phyloP scores from a whole-genome alignment of 2,329 filamentous ascomycete genomes.

The Xylariales sp. region DNA sequence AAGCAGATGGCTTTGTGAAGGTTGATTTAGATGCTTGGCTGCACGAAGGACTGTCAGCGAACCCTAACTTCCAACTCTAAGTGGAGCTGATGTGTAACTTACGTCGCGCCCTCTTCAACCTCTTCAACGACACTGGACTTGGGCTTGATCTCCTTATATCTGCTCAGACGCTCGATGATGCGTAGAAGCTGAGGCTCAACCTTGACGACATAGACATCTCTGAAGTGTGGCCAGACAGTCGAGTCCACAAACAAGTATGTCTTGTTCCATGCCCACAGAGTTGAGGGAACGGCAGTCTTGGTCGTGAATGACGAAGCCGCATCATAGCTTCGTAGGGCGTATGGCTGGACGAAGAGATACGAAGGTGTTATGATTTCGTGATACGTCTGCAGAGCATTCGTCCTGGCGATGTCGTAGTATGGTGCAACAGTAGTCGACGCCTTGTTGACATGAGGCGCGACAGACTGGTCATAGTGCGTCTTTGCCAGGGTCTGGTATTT shows the following conservation, averaged over 20 bases:
- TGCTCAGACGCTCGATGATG: slow-evolving; percentile 83
- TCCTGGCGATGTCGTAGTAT: slow-evolving; percentile 64
- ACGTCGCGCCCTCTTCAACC: slow-evolving; percentile 23
- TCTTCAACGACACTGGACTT: slow-evolving; percentile 29
- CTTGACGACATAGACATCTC: slow-evolving; percentile 79
- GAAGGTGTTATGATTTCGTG: slow-evolving; percentile 69
- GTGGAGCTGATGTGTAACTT: too few relatives aligned
- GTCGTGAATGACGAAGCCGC: slow-evolving; percentile 62
- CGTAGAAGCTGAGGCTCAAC: slow-evolving; percentile 92
- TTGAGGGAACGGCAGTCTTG: slow-evolving; percentile 67
- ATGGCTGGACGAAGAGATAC: slow-evolving; percentile 70
- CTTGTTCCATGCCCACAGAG: slow-evolving; percentile 65
- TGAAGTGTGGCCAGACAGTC: slow-evolving; percentile 75
- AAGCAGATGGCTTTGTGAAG: slow-evolving; percentile 31
- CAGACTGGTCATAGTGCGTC: slow-evolving; percentile 61
- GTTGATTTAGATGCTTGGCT: slow-evolving; percentile 29
- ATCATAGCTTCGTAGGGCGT: slow-evolving; percentile 64
- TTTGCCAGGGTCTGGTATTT: slow-evolving; percentile 58
- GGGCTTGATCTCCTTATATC: slow-evolving; percentile 53
- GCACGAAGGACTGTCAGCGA: not conserved
- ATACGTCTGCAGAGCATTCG: slow-evolving; percentile 63
- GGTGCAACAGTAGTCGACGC: slow-evolving; percentile 56
- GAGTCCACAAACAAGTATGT: slow-evolving; percentile 67
- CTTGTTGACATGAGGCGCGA: slow-evolving; percentile 71
- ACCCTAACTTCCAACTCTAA: too few relatives aligned